Evolutionary conservation across 73 alveolate genomes (phyloP), one percentile per base, ranked within the genome.

Genomic region (Paramecium sexaurelia): DNA sequence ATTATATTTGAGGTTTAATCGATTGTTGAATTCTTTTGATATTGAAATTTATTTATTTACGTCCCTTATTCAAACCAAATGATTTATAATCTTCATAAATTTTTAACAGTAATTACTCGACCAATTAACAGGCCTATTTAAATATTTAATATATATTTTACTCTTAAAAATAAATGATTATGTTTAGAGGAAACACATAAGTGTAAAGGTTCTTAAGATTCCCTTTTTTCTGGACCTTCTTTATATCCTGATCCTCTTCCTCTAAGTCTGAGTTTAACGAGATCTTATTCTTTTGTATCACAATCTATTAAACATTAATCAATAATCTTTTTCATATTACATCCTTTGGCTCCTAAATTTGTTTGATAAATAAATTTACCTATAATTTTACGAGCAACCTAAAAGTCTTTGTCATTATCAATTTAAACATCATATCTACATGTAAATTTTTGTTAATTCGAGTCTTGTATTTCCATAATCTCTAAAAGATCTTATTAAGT

Each of bases 181-280:
- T 92, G 95, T 91, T 96, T 96, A 0, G 99, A 95, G 75, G 99
- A 94, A 32, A 98, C 96, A 93, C 99, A 98, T 92, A 98, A 91
- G 93, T 98, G 99, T 24, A 98, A 96, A 2, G 99, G 98, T 75
- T 98, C 99, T 84, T 95, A 92, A 85, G 98, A 93, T 94, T 98
- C 99, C 92, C 95, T 95, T 78, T 97, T 95, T 68, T 97, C 94
- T 5, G 99, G 99, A 7, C 99, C 99, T 96, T 98, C 99, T 95
- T 97, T 97, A 89, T 94, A 98, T 11, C 99, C 99, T 26, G 99
- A 96, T 19, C 99, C 99, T 86, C 92, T 97, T 36, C 99, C 99
- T 93, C 99, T 94, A 27, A 98, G 93, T 88, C 99, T 94, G 39
- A 98, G 92, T 90, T 98, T 98, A 27, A 97, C 97, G 24, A 94